Evolutionary conservation across 768 basidiomycete species (phyloP), one percentile per base, ranked within the genome.

Genomic region (Psilocybe azurescens): DNA sequence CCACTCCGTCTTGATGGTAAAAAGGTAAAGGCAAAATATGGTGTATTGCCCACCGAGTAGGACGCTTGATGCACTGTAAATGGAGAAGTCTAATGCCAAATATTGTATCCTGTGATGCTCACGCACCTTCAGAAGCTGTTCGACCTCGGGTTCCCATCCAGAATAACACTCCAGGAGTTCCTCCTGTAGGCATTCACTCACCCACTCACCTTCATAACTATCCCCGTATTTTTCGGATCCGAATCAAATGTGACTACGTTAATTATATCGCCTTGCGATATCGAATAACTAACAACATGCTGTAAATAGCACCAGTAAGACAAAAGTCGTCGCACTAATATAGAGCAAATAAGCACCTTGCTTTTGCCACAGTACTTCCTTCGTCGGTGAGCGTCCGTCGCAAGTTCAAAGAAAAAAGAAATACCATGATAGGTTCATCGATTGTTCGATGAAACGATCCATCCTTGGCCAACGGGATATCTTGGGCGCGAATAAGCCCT

Each of bases 261-360:
- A 30, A 81, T 75, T 9, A 82, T 66, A 24, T 73, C 76, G 1
- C 79, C 78, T 60, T 73, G 73, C 1, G 81, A 80, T 47, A 83
- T 81, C 1, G 79, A 76, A 65, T 83, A 83, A 64, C 79, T 77
- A 32, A 84, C 81, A 38, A 83, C 75, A 59, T 83, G 82, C 82
- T 53, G 9, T 33, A 18, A 24, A 14, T 9, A 28, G 28, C 6
- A 82, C 59, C 29, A 52, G 24, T 53, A 6, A 3, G 18, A 24
- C 20, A 16, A 16, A 30, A 20, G n/a, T 20, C 16, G 11, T 16
- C 16, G 48, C 47, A 20, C 8, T 24, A 30, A 8, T 38, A 11
- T 28, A 32, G 24, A 20, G 6, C 14, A 33, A 48, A 10, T 11
- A 48, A 13, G 20, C 61, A 78, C 82, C 75, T 81, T 83, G 73